These are phyloP conservation scores for Sapria himalayana DNA, from an alignment of 345 rosid species.

Conservation along the genomic window DNA sequence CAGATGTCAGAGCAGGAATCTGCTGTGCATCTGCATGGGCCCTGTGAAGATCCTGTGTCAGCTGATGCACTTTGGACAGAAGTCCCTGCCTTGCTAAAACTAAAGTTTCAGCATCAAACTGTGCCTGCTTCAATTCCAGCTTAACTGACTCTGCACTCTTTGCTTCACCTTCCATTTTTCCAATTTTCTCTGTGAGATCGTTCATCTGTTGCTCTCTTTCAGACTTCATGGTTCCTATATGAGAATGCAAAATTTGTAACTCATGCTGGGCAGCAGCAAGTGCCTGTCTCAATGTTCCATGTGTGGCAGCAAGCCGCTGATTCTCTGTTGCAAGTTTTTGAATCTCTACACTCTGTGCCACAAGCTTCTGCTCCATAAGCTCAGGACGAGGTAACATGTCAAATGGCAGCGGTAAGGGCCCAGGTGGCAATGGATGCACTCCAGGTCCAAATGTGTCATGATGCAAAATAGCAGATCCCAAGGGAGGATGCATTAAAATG, in stretches of 20 bases:
- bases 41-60: slow-evolving; percentile 59
- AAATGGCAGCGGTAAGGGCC: slow-evolving; percentile 33
- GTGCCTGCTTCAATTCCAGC: slow-evolving; percentile 55
- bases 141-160: slow-evolving; percentile 47
- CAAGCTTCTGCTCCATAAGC: slow-evolving; percentile 74
- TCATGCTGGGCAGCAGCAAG: slow-evolving; percentile 87
- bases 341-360: slow-evolving; percentile 66
- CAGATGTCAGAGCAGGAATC: slow-evolving; percentile 52
- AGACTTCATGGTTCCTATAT: slow-evolving; percentile 43
- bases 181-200: slow-evolving; percentile 41
- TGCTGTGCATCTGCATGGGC: slow-evolving; percentile 61
- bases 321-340: slow-evolving; percentile 79
- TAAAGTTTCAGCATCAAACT: slow-evolving; percentile 49
- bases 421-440: slow-evolving; percentile 22
- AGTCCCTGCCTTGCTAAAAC: slow-evolving; percentile 60
- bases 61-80: slow-evolving; percentile 48
- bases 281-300: slow-evolving; percentile 59
- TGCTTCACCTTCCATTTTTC: slow-evolving; percentile 62
- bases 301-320: slow-evolving; percentile 66
- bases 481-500: slow-evolving; percentile 45
- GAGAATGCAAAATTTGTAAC: slow-evolving; percentile 56
- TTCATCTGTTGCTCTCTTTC: slow-evolving; percentile 71
- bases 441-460: slow-evolving; percentile 40
- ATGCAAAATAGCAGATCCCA: slow-evolving; percentile 35
- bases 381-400: slow-evolving; percentile 69